phyloP scores from a whole-genome alignment of 2,329 filamentous ascomycete species.

The Fusarium sp. region DNA sequence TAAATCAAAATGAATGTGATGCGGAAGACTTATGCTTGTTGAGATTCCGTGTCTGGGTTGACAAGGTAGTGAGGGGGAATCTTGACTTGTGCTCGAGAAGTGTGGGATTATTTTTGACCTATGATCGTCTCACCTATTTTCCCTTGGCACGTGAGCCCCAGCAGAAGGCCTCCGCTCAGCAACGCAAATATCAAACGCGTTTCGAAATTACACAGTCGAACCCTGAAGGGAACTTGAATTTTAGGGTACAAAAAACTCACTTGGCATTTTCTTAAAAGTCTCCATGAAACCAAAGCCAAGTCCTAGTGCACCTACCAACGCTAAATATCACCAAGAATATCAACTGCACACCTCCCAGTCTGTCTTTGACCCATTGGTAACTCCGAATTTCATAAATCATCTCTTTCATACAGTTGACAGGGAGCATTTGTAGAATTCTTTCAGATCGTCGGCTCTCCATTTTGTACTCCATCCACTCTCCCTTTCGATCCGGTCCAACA shows the following conservation, averaged over 20 bases:
- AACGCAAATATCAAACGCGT: not conserved
- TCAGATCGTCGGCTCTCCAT: constrained; percentile 63
- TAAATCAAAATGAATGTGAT: not conserved
- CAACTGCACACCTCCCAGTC: not conserved
- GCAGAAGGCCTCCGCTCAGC: not conserved
- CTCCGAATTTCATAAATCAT: not conserved
- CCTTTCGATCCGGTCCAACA: constrained; percentile 59
- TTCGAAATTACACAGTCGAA: not conserved
- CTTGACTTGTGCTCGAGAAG: not conserved
- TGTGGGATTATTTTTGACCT: not conserved
- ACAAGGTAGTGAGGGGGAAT: not conserved
- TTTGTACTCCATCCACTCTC: constrained; percentile 64
- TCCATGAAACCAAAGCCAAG: not conserved
- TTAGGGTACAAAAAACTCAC: fast-evolving
- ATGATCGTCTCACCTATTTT: constrained; percentile 8
- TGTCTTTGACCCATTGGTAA: not conserved
- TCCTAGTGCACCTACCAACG: not conserved
- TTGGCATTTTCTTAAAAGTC: not conserved
- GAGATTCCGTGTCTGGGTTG: not conserved
- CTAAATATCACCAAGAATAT: not conserved
- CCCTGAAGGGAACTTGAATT: too few relatives aligned
- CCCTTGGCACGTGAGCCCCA: constrained; percentile 13
- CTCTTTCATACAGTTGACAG: constrained; percentile 4
- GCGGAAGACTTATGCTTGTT: not conserved
- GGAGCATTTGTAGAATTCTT: constrained; percentile 51